Evolutionary conservation across 2,329 filamentous ascomycete species (phyloP).

Genomic region (Trichocomaceae sp.): DNA sequence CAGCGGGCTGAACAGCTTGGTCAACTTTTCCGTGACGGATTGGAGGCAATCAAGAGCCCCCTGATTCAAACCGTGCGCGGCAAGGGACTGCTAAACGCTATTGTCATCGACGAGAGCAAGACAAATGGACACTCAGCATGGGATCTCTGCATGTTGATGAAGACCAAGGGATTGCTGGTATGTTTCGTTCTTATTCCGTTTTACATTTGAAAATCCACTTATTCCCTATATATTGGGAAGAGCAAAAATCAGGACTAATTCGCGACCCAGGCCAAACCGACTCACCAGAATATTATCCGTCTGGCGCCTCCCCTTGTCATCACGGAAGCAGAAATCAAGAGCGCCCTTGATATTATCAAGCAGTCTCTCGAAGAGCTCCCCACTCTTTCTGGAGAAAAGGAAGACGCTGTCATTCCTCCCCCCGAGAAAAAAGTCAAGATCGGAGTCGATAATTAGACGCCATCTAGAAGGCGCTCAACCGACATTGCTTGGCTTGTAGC

Average conservation of each 20-base stretch:
- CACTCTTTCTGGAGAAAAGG: slow-evolving; percentile 51
- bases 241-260: slow-evolving; percentile 1
- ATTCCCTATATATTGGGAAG: not conserved
- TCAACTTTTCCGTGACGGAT: slow-evolving; percentile 71
- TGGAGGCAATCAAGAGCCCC: slow-evolving; percentile 60
- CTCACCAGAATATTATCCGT: slow-evolving; percentile 96
- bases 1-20: slow-evolving; percentile 76
- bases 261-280: slow-evolving; percentile 75
- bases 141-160: slow-evolving; percentile 93
- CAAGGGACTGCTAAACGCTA: slow-evolving; percentile 90
- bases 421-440: slow-evolving; percentile 59
- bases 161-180: slow-evolving; percentile 89
- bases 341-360: slow-evolving; percentile 70
- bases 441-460: slow-evolving; percentile 28
- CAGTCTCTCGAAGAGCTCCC: slow-evolving; percentile 78
- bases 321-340: slow-evolving; percentile 74
- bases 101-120: slow-evolving; percentile 87
- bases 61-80: slow-evolving; percentile 79
- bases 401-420: slow-evolving; percentile 51
- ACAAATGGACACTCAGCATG: slow-evolving; percentile 82
- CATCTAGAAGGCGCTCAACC: slow-evolving; percentile 3
- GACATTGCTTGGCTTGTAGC: slow-evolving; percentile 13
- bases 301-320: slow-evolving; percentile 96
- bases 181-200: slow-evolving; percentile 29
- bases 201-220: not conserved